A percentile compares a stretch with the other conserved stretches of the same genome.
phyloP scores from a whole-genome alignment of 2,329 filamentous ascomycete species.

The Phyllosticta capitalensis region DNA sequence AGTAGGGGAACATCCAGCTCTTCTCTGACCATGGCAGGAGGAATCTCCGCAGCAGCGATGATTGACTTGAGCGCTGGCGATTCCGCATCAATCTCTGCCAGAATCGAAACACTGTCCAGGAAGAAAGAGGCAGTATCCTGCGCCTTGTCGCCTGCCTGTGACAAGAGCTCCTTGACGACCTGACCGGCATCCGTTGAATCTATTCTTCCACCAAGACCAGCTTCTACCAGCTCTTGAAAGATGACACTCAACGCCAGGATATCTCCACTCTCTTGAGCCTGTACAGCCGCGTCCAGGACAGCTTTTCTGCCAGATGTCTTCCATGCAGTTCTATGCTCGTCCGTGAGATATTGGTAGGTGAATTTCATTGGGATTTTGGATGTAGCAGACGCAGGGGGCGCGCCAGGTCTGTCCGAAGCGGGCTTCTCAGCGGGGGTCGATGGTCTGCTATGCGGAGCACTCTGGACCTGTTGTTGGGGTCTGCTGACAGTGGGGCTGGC shows the following conservation, averaged over 20 bases:
- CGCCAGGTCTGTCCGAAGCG: slow-evolving; percentile 13
- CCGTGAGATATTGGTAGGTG: slow-evolving; percentile 67
- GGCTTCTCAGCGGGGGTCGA: slow-evolving; percentile 13
- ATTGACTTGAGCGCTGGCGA: slow-evolving; percentile 54
- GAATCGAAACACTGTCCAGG: slow-evolving; percentile 71
- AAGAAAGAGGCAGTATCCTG: slow-evolving; percentile 52
- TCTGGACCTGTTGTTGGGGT: slow-evolving; percentile 15
- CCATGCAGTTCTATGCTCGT: slow-evolving; percentile 61
- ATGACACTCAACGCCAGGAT: slow-evolving; percentile 58
- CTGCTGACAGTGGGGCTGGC: neutral
- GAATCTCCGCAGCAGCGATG: slow-evolving; percentile 62
- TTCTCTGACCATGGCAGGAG: slow-evolving; percentile 62
- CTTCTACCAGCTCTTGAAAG: slow-evolving; percentile 76
- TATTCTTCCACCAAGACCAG: slow-evolving; percentile 61
- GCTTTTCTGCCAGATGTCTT: slow-evolving; percentile 53
- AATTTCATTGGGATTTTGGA: slow-evolving; percentile 34
- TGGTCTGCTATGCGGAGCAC: neutral
- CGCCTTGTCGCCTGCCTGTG: slow-evolving; percentile 38
- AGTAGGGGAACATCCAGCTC: slow-evolving; percentile 74
- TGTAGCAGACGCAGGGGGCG: neutral
- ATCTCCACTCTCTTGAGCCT: slow-evolving; percentile 59
- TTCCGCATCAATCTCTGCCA: slow-evolving; percentile 61
- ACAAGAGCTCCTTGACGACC: slow-evolving; percentile 64
- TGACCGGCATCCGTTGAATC: slow-evolving; percentile 59
- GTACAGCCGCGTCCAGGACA: slow-evolving; percentile 54